Evolutionary conservation across 2,329 filamentous ascomycete genomes (phyloP), one percentile per base, ranked within the genome.

Genomic region (Blastomyces emzantsi): DNA sequence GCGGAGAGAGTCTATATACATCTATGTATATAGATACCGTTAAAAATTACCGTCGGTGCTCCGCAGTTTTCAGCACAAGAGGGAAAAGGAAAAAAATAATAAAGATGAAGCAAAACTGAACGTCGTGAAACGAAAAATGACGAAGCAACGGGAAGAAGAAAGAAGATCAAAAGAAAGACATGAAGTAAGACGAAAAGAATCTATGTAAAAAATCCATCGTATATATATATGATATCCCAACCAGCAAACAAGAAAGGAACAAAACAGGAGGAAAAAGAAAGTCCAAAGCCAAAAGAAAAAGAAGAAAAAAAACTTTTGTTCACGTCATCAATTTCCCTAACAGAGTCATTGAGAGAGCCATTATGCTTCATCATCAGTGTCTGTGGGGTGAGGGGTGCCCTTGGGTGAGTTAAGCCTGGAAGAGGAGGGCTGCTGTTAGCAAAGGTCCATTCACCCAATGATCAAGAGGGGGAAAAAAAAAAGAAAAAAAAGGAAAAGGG

Each of bases 331-430:
- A 8, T 33, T 63, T 22, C 25, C 41, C 19, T 3, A 47, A 30
- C 1, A 17, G 25, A 51, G 25, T 51, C 47, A 25, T 22, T 25
- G 22, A 8, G 3, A 25, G 22, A 13, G 17, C 25, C 7, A 4
- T 57, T 61, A 68, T 36, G 72, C 85, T 74, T 93, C 90, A 67
- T 92, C 90, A 70, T 93, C 90, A 22, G 88, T 92, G 74, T 93
- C 90, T 9, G 77, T 77, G 7, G 89, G 89, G 74, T 89, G 86
- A 39, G 89, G 89, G 3, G 90, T 93, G 5, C 90, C 90, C 84
- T 92, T 92, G 68, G 89, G 89, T 71, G 85, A 90, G 78, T 91
- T 93, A 70, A 96, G 81, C 89, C 89, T 90, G 75, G 88, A 84
- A 28, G 47, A 43, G 39, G 33, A 30, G 8, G 22, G 1, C 13